Percentiles rank a stretch among this genome's conserved stretches.
Conservation (phyloP, 2,329 filamentous ascomycete genomes). For the Ophiocordyceps camponoti-rufipedis region DNA sequence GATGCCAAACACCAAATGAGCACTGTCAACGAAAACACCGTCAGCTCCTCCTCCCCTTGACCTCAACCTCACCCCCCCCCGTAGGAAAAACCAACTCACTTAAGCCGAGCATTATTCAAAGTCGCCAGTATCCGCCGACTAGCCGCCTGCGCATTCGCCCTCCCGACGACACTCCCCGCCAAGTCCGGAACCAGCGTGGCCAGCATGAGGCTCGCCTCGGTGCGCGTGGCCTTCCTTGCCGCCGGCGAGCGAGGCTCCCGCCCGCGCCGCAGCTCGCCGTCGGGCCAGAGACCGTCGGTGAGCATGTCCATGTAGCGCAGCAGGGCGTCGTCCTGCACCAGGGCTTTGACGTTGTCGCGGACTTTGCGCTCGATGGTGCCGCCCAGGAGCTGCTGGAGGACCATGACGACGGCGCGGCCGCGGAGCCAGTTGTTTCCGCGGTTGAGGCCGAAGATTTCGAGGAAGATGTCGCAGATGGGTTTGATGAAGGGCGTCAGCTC, state of each 20-base stretch:
- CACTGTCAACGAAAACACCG: conserved; percentile 18
- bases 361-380: conserved; percentile 94
- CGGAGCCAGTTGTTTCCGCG: conserved; percentile 94
- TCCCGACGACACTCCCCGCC: conserved; percentile 81
- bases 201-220: conserved; percentile 77
- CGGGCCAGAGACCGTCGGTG: conserved; percentile 69
- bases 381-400: conserved; percentile 85
- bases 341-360: conserved; percentile 57
- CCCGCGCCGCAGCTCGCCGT: conserved; percentile 34
- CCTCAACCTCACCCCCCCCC: neutral
- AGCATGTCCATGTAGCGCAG: conserved; percentile 56
- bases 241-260: conserved; percentile 39
- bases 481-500: conserved; percentile 93
- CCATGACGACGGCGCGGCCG: conserved; percentile 85
- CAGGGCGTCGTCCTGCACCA: conserved; percentile 63
- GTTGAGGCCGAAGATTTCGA: conserved; percentile 89
- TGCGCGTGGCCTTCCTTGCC: conserved; percentile 65
- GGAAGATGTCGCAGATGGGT: conserved; percentile 92
- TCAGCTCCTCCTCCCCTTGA: neutral
- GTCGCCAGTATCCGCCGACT: conserved; percentile 78
- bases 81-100: conserved; percentile 35
- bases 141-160: conserved; percentile 78
- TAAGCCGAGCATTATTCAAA: conserved; percentile 77
- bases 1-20: conserved; percentile 52
- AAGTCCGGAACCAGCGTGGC: conserved; percentile 81